Conservation (phyloP, 2,329 filamentous ascomycete genomes). For the Apiospora aurea region DNA sequence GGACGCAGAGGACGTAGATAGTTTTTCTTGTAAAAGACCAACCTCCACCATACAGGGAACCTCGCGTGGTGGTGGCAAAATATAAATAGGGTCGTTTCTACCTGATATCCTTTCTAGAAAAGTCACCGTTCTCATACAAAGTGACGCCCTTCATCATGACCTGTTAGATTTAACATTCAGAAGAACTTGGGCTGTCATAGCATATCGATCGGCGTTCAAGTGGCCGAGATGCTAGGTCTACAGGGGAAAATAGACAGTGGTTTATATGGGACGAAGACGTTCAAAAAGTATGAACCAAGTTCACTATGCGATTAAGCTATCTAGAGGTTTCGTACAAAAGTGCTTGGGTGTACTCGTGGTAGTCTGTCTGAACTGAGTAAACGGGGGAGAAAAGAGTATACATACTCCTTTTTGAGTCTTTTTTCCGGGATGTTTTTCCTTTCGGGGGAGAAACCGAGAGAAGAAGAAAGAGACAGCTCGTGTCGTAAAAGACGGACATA, state of each 20-base stretch:
- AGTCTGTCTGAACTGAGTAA: conserved; percentile 11
- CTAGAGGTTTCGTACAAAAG: neutral
- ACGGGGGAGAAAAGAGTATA: neutral
- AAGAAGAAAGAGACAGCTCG: neutral
- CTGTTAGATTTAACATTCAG: neutral
- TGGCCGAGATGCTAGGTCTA: neutral
- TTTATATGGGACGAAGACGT: neutral
- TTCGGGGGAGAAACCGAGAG: neutral
- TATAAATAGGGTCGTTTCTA: neutral
- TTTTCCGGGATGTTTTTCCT: neutral
- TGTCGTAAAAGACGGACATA: neutral
- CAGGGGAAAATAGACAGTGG: neutral
- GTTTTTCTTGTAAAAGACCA: neutral
- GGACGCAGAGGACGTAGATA: neutral
- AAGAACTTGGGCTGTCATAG: neutral
- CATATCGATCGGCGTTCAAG: neutral
- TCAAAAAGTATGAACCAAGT: neutral
- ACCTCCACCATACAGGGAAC: neutral
- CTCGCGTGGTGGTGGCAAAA: neutral
- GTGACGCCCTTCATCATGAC: neutral
- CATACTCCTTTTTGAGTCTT: neutral
- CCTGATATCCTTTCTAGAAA: neutral
- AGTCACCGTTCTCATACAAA: neutral
- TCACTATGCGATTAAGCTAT: neutral
- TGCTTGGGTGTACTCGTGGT: neutral